Evolutionary conservation across 192 early-diverging fungal genomes (phyloP), one percentile per base, ranked within the genome.

Genomic region (Gorgonomyces haynaldii): DNA sequence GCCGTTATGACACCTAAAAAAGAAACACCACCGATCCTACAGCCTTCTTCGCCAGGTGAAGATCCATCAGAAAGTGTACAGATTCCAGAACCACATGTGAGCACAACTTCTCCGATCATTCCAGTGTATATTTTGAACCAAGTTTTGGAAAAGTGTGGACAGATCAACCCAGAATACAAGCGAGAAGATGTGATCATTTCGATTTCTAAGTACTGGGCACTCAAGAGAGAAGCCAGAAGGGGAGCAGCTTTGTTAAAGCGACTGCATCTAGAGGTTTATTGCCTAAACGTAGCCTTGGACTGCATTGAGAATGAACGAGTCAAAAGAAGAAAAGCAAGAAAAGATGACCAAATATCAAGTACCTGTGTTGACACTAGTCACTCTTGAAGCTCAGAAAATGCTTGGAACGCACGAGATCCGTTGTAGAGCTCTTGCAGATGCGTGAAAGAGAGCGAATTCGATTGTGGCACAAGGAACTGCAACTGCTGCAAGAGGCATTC

Each of bases 191-290:
- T 88, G 22, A 48, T 89, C n/a, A 62, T 71, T 19, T 62, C 56
- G 16, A 76, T 93, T 24, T 84, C 84, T 48, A 77, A 81, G 56
- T 99, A 93, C 64, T 99, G 96, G 96, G 79, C 91, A 1, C 69
- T 97, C 7, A 99, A 99, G 59, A 77, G 92, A 23, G 80, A 83
- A 56, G 61, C 78, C n/a, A 60, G 93, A 16, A 76, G 89, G 20
- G 96, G 96, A 0, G 91, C 92, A 1, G 89, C 96, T 0, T 69
- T 99, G 3, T 64, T 99, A 27, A 97, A 97, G 60, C 75, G 96
- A 37, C 68, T 99, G 22, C 91, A 96, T 57, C 64, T 99, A 56
- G 94, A 97, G 66, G 82, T 84, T 15, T 56, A 23, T 28, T 24
- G 5, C 37, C 40, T 30, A 30, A 4, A 45, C 28, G n/a, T 50